Percentiles rank a stretch among this genome's conserved stretches.
Conservation (phyloP, 148 eudicot species). For the Persicaria maculosa region DNA sequence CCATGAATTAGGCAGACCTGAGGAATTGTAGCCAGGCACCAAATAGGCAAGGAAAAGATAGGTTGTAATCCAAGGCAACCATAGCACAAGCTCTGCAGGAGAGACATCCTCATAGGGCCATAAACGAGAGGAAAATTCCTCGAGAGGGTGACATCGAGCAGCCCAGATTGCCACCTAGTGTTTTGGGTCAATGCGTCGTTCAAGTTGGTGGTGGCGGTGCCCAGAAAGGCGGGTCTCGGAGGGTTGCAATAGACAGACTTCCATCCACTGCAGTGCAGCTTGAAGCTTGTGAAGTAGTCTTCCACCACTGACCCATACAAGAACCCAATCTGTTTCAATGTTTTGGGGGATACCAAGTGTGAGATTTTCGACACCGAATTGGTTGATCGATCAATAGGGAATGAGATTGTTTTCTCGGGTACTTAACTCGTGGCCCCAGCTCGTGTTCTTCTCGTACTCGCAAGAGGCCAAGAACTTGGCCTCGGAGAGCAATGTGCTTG, state of each 20-base stretch:
- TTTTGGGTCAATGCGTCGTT: conserved; percentile 14
- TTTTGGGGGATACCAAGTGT: not conserved
- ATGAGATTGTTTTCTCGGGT: not conserved
- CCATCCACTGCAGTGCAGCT: conserved; percentile 47
- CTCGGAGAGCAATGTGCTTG: conserved; percentile 26
- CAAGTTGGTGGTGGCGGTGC: conserved; percentile 25
- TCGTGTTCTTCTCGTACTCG: conserved; percentile 41
- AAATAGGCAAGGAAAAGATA: conserved; percentile 20
- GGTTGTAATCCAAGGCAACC: conserved; percentile 18
- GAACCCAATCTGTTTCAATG: conserved; percentile 39
- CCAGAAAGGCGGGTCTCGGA: conserved; percentile 38
- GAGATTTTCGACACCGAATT: not conserved
- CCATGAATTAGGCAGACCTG: conserved; percentile 34
- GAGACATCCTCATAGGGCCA: conserved; percentile 28
- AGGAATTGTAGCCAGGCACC: conserved; percentile 28
- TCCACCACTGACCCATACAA: conserved; percentile 36
- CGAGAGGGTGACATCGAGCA: conserved; percentile 14
- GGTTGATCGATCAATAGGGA: not conserved
- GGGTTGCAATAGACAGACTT: conserved; percentile 40
- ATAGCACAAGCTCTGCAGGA: conserved; percentile 34
- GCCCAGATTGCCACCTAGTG: conserved; percentile 16
- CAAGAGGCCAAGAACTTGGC: conserved; percentile 43
- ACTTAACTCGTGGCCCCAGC: conserved; percentile 60
- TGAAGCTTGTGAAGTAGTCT: conserved; percentile 41
- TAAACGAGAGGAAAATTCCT: conserved; percentile 15